Conservation (phyloP, 2,329 filamentous ascomycete species). For the Drechmeria coniospora region DNA sequence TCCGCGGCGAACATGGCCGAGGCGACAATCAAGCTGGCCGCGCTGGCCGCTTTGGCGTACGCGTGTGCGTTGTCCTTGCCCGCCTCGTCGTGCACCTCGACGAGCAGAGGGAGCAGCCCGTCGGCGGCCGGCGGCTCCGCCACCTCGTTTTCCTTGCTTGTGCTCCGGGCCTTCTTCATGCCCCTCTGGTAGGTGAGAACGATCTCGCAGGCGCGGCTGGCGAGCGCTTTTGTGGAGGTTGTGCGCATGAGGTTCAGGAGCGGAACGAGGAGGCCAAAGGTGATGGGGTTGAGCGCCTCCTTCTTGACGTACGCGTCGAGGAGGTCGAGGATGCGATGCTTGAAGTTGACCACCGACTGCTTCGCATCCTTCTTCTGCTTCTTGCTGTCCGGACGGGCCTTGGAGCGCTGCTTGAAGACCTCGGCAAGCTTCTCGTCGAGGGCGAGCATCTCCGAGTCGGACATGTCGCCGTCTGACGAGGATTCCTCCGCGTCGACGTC, state of each 20-base stretch:
- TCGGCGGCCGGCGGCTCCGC: slow-evolving; percentile 18
- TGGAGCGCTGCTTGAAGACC: slow-evolving; percentile 67
- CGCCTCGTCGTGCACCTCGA: slow-evolving; percentile 53
- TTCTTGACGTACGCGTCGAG: slow-evolving; percentile 73
- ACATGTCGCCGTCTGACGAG: slow-evolving; percentile 67
- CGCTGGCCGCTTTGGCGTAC: slow-evolving; percentile 62
- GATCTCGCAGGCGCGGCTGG: slow-evolving; percentile 56
- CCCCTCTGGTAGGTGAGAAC: slow-evolving; percentile 57
- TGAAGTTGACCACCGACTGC: slow-evolving; percentile 84
- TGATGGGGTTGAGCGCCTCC: slow-evolving; percentile 51
- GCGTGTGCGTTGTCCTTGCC: slow-evolving; percentile 48
- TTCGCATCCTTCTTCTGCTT: slow-evolving; percentile 79
- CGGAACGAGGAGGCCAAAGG: slow-evolving; percentile 57
- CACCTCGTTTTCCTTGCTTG: slow-evolving; percentile 15
- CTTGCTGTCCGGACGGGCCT: slow-evolving; percentile 50
- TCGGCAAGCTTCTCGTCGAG: slow-evolving; percentile 70
- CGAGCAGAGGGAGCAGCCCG: slow-evolving; percentile 41
- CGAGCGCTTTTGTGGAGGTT: slow-evolving; percentile 62
- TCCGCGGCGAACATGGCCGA: slow-evolving; percentile 43
- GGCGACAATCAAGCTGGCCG: slow-evolving; percentile 51
- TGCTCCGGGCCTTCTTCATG: slow-evolving; percentile 40
- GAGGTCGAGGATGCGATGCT: slow-evolving; percentile 81
- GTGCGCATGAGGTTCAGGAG: slow-evolving; percentile 61
- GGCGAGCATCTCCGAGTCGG: slow-evolving; percentile 88
- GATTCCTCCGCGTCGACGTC: slow-evolving; percentile 38